Evolutionary conservation across 2,329 filamentous ascomycete species (phyloP).

Genomic region (Pezicula carpinea): DNA sequence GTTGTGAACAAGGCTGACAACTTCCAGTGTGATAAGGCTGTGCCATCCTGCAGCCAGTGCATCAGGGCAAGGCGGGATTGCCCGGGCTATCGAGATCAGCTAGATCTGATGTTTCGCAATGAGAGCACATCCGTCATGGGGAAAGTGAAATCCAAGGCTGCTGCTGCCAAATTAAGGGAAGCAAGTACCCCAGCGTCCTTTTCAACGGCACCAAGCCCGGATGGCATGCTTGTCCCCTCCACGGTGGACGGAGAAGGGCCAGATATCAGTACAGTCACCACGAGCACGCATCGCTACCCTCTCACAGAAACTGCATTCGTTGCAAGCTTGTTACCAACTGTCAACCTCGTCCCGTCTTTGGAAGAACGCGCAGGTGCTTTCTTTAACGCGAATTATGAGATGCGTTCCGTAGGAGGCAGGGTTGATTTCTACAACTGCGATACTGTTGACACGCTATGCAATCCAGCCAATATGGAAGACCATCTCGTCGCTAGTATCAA

Average conservation of each 20-base stretch:
- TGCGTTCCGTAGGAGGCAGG: conserved; percentile 29
- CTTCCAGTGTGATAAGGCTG: conserved; percentile 42
- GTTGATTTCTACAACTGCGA: conserved; percentile 44
- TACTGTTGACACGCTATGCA: not conserved
- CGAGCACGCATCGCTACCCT: no score
- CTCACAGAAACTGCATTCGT: not conserved
- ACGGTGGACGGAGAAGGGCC: not conserved
- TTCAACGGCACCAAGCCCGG: not conserved
- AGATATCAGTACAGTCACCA: not conserved
- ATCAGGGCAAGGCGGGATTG: conserved; percentile 44
- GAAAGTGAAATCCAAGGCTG: conserved; percentile 34
- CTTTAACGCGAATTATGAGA: conserved; percentile 6
- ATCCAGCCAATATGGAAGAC: conserved; percentile 29
- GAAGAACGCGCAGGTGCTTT: conserved; percentile 3
- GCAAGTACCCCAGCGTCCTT: not conserved
- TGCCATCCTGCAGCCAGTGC: conserved; percentile 47
- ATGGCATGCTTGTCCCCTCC: not conserved
- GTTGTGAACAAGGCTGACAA: not conserved
- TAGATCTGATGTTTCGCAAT: conserved; percentile 52
- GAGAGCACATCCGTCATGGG: conserved; percentile 49
- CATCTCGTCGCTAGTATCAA: conserved; percentile 45
- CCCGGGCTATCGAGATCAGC: conserved; percentile 48
- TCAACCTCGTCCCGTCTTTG: not conserved
- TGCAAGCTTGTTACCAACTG: not conserved
- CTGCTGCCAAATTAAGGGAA: not conserved